Evolutionary conservation across 306 rosid species (phyloP).

Genomic region (Canavalia ensiformis): DNA sequence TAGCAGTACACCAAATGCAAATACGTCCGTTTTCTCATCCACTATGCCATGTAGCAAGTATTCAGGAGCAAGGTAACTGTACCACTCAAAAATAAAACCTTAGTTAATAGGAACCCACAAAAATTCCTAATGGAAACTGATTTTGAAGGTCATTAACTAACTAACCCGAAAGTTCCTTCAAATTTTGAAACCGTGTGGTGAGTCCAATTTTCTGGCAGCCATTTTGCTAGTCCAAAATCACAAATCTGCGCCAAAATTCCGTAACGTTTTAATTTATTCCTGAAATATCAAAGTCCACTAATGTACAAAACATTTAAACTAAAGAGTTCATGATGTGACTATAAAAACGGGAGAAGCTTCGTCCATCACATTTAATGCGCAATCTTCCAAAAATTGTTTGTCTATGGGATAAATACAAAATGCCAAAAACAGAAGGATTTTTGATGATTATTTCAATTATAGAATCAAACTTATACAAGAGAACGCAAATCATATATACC

Average conservation of each 20-base stretch:
- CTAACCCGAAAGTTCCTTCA: slow-evolving; percentile 99
- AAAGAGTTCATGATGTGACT: neutral
- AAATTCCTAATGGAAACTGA: slow-evolving; percentile 16
- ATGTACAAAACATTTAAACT: slow-evolving; percentile 4
- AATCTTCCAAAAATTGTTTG: slow-evolving; percentile 37
- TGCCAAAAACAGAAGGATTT: slow-evolving; percentile 4
- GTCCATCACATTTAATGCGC: slow-evolving; percentile 22
- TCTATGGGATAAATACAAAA: slow-evolving; percentile 35
- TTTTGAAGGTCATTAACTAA: no score
- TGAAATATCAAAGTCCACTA: slow-evolving; percentile 1
- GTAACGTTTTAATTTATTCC: neutral
- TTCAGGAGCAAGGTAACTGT: slow-evolving; percentile 95
- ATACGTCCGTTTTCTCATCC: slow-evolving; percentile 94
- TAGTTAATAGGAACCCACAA: neutral
- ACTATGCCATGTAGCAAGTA: slow-evolving; percentile 93
- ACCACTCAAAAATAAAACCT: slow-evolving; percentile 25
- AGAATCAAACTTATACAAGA: slow-evolving; percentile 31
- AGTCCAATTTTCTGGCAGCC: slow-evolving; percentile 97
- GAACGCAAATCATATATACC: slow-evolving; percentile 59
- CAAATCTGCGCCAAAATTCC: slow-evolving; percentile 66
- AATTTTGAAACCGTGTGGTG: slow-evolving; percentile 85
- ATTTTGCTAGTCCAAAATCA: slow-evolving; percentile 98
- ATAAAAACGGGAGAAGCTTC: neutral
- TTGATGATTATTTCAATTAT: slow-evolving; percentile 31
- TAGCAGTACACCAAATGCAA: slow-evolving; percentile 89